phyloP scores from a whole-genome alignment of 1,284 basidiomycete species.

The Ceratobasidium sp. region DNA sequence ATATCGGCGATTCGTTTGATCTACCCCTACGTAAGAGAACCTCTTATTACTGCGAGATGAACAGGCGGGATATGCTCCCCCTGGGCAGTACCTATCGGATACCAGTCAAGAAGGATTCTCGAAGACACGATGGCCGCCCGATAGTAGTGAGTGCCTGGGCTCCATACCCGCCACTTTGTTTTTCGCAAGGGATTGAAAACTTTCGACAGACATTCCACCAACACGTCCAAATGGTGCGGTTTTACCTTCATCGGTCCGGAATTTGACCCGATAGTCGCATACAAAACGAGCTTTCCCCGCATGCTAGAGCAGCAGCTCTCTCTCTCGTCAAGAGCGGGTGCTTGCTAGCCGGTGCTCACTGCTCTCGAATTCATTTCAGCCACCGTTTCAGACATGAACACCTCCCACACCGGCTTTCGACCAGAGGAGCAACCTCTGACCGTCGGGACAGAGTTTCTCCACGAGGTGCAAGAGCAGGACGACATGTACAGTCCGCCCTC shows the following conservation, averaged over 20 bases:
- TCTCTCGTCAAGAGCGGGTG: background rate
- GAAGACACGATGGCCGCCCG: background rate
- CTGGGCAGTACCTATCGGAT: background rate
- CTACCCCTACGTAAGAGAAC: slow-evolving; percentile 25
- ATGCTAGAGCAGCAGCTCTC: background rate
- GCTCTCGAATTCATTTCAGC: background rate
- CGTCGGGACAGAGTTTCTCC: slow-evolving; percentile 5
- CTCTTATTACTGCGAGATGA: background rate
- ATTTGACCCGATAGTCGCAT: slow-evolving; percentile 7
- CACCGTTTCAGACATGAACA: slow-evolving; percentile 6
- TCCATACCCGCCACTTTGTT: background rate
- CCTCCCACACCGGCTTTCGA: background rate
- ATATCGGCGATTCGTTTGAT: slow-evolving; percentile 21
- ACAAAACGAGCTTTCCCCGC: slow-evolving; percentile 4
- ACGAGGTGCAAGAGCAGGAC: slow-evolving; percentile 9
- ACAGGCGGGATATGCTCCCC: background rate
- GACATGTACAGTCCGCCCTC: background rate
- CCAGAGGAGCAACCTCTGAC: slow-evolving; percentile 28
- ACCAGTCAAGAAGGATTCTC: background rate
- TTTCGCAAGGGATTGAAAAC: background rate
- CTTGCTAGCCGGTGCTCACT: background rate
- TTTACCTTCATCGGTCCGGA: background rate
- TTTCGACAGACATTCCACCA: background rate
- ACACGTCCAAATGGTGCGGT: background rate
- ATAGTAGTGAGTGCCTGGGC: background rate